phyloP scores from a whole-genome alignment of 768 basidiomycete species.

The Coprinopsis sp. region DNA sequence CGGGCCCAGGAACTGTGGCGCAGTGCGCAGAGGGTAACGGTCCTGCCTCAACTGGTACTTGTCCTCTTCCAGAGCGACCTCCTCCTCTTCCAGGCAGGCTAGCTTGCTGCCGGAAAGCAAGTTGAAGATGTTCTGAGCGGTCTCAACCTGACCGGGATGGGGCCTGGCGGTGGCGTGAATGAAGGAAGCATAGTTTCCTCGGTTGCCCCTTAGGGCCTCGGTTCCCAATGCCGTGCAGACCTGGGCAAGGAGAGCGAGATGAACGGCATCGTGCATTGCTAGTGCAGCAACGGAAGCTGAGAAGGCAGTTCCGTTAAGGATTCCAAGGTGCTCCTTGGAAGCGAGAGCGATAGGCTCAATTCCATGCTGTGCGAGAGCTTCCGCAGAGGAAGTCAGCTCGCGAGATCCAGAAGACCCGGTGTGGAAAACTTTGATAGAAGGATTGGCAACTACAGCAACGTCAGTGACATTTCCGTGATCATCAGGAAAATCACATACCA shows the following conservation, averaged over 20 bases:
- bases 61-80: conserved; percentile 61
- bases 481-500: conserved; percentile 26
- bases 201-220: conserved; percentile 66
- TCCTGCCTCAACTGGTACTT: conserved; percentile 71
- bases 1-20: conserved; percentile 77
- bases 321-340: conserved; percentile 66
- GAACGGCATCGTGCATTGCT: conserved; percentile 65
- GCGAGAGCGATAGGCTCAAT: conserved; percentile 57
- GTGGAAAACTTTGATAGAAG: conserved; percentile 60
- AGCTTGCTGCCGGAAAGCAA: conserved; percentile 60
- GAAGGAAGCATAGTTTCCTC: conserved; percentile 63
- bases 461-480: background rate
- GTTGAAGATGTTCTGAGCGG: conserved; percentile 55
- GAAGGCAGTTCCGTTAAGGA: conserved; percentile 74
- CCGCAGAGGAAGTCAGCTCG: conserved; percentile 44
- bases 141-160: conserved; percentile 78
- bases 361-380: conserved; percentile 47
- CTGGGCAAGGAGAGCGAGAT: conserved; percentile 57
- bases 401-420: conserved; percentile 48
- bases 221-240: conserved; percentile 77
- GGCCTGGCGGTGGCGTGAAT: conserved; percentile 72
- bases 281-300: conserved; percentile 69
- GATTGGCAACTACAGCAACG: conserved; percentile 39
- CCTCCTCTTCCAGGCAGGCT: conserved; percentile 56
- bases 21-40: conserved; percentile 62